phyloP scores from a whole-genome alignment of 1,139 yeast genomes.

The Yamadazyma spencermartinsiae region DNA sequence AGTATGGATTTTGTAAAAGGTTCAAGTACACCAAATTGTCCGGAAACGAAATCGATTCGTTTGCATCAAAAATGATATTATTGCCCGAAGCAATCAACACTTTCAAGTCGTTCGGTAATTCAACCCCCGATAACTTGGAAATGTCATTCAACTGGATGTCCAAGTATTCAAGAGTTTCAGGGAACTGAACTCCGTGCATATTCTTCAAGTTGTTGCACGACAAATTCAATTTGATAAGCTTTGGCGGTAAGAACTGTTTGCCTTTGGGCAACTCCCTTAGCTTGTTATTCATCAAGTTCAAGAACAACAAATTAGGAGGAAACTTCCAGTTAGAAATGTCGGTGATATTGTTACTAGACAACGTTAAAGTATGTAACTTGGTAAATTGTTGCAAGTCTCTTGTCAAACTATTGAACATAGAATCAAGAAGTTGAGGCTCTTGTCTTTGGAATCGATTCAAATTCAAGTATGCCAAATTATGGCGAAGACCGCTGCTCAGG shows the following conservation, averaged over 20 bases:
- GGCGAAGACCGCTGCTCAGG: constrained; percentile 6
- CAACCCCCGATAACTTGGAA: constrained; percentile 13
- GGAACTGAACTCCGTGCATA: constrained; percentile 14
- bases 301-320: constrained; percentile 14
- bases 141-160: constrained; percentile 19
- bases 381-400: constrained; percentile 11
- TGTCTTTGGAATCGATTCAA: constrained; percentile 17
- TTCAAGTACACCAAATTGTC: constrained; percentile 15
- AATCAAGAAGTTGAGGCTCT: constrained; percentile 3
- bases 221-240: constrained; percentile 16
- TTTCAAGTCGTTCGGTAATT: constrained; percentile 15
- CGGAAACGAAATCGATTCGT: constrained; percentile 17
- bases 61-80: constrained; percentile 17
- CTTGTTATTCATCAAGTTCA: constrained; percentile 18
- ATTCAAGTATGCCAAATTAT: constrained; percentile 17
- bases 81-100: constrained; percentile 20
- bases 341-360: constrained; percentile 14
- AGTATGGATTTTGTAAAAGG: constrained; percentile 18
- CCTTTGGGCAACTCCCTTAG: constrained; percentile 13
- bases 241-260: constrained; percentile 15
- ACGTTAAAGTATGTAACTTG: constrained; percentile 15
- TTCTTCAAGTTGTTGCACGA: constrained; percentile 17
- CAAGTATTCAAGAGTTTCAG: constrained; percentile 17
- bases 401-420: constrained; percentile 7
- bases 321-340: constrained; percentile 12